Evolutionary conservation across 2,329 filamentous ascomycete genomes (phyloP).

Genomic region (Cryphonectria radicalis): DNA sequence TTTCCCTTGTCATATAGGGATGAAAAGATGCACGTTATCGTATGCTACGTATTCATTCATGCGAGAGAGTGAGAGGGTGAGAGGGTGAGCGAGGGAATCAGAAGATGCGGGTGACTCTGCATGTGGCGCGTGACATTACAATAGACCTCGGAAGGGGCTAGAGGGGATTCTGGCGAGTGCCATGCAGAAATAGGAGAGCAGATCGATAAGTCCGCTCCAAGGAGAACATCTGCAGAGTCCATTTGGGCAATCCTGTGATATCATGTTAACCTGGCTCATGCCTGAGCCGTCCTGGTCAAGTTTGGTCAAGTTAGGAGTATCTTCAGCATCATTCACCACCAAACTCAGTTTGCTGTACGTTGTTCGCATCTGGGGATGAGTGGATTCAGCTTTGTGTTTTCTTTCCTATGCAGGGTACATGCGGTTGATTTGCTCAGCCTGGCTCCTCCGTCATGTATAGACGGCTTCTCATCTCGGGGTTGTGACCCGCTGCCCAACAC

Average conservation of each 20-base stretch:
- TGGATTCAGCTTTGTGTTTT: constrained; percentile 19
- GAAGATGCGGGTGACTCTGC: not conserved
- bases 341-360: not conserved
- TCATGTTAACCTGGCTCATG: not conserved
- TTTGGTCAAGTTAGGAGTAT: not conserved
- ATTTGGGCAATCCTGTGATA: not conserved
- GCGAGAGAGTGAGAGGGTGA: not conserved
- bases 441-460: not conserved
- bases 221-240: not conserved
- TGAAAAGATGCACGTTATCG: not conserved
- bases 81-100: not conserved
- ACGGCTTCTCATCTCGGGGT: not conserved
- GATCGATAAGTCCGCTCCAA: not conserved
- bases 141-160: not conserved
- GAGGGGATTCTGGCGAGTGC: not conserved
- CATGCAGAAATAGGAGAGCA: not conserved
- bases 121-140: not conserved
- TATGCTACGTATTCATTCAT: not conserved
- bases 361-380: constrained; percentile 8
- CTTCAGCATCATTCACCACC: not conserved
- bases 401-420: constrained; percentile 3
- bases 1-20: not conserved
- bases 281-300: not conserved
- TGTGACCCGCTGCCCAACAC: not conserved
- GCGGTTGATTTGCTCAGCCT: not conserved